phyloP scores from a whole-genome alignment of 257 asterid genomes.

The Solanum bulbocastanum region DNA sequence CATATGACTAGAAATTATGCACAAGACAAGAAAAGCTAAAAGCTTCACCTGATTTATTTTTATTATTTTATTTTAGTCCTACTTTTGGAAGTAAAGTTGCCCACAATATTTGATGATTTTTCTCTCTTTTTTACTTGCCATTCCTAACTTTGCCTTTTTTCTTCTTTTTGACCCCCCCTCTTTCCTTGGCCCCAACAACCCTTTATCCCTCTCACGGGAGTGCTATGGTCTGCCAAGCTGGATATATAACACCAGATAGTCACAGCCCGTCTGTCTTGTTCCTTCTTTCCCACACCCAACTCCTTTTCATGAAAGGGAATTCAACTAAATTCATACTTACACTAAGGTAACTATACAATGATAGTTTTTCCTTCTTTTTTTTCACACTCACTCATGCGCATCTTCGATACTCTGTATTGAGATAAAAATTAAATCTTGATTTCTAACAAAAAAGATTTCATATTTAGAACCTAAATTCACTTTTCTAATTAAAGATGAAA shows the following conservation, averaged over 20 bases:
- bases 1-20: constrained; percentile 11
- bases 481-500: too few species aligned
- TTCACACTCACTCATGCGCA: background rate
- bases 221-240: constrained; percentile 58
- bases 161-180: constrained; percentile 4
- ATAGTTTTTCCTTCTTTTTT: background rate
- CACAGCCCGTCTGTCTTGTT: constrained; percentile 27
- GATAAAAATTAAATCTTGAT: background rate
- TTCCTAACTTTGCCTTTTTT: constrained; percentile 3
- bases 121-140: background rate
- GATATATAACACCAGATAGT: constrained; percentile 26
- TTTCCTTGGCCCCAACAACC: constrained; percentile 48
- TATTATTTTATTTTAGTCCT: background rate
- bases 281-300: constrained; percentile 32
- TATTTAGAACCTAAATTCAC: background rate
- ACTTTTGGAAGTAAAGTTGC: background rate
- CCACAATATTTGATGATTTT: background rate
- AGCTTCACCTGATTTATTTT: constrained; percentile 3
- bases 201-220: constrained; percentile 60
- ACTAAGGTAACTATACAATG: background rate
- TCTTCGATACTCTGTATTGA: background rate
- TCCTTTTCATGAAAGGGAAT: constrained; percentile 53
- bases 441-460: background rate
- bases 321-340: constrained; percentile 25
- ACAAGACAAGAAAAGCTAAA: constrained; percentile 15